phyloP scores from a whole-genome alignment of 2,329 filamentous ascomycete genomes.

The Alternaria triticimaculans region DNA sequence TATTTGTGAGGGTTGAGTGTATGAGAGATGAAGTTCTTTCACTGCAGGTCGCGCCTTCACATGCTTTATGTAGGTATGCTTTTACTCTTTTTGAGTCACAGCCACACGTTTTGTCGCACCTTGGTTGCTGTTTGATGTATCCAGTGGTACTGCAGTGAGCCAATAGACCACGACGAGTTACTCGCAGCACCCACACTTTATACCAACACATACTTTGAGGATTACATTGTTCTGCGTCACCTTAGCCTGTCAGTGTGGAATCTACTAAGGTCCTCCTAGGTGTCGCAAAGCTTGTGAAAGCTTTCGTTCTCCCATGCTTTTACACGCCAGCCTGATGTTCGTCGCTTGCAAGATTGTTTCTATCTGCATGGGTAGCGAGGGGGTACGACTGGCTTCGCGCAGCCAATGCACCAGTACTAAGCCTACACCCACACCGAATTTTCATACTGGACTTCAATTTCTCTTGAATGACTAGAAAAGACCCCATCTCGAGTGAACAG shows the following conservation, averaged over 20 bases:
- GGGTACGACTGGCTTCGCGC: background rate
- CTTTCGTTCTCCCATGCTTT: background rate
- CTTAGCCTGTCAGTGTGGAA: background rate
- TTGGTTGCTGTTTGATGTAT: background rate
- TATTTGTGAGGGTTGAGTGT: background rate
- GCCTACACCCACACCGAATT: background rate
- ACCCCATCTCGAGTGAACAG: background rate
- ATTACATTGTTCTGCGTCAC: background rate
- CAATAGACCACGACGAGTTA: background rate
- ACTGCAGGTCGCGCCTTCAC: background rate
- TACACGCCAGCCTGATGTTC: background rate
- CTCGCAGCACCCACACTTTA: background rate
- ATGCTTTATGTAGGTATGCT: background rate
- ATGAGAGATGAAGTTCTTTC: background rate
- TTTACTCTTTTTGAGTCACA: background rate
- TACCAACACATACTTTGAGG: background rate
- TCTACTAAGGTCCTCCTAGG: background rate
- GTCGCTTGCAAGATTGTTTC: background rate
- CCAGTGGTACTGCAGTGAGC: background rate
- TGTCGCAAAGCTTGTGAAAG: background rate
- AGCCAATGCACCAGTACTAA: background rate
- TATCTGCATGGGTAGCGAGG: background rate
- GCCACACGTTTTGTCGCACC: background rate
- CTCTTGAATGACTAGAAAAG: rapidly evolving
- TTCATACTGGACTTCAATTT: background rate